Evolutionary conservation across 371 early-diverging fungal species (phyloP), one percentile per base, ranked within the genome.

Genomic region (Saksenaea oblongispora): DNA sequence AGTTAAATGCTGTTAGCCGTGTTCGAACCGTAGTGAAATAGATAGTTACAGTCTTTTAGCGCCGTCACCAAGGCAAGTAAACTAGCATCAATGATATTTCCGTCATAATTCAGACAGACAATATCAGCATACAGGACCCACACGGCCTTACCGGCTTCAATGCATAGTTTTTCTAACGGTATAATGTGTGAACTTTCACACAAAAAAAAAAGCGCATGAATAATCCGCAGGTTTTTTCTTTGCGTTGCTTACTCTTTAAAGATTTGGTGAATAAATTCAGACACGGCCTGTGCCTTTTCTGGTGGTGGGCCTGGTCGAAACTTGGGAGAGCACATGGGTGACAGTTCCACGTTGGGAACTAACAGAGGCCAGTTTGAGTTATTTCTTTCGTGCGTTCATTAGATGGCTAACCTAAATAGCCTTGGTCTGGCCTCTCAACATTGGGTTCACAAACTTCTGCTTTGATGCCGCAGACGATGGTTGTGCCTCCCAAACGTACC

Each of bases 111-210:
- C 31, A 98, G 66, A 63, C 95, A 96, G 14, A 93, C 89, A 28
- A 96, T 87, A 74, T 98, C 98, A 3, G 91, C 90, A 65, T 93
- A 91, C 22, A 98, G 74, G 36, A 89, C 86, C 97, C 97, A 98
- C 11, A 85, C 94, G 1, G 94, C 96, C 59, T 88, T 85, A 36
- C 92, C 93, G 15, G 78, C 70, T 61, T 87, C 91, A 63, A 98
- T 95, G 72, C 95, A 93, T 55, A 98, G 83, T 13, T 82, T 73
- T 34, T 82, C 76, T 18, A 93, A 74, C 67, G 92, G 87, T 42
- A 97, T 58, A 17, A 95, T 70, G 14, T 84, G 67, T 35, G 80
- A 71, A 56, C 87, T 88, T 37, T 18, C 15, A 44, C 47, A 44
- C 47, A 44, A 18, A 8, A n/a, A 44, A 26, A 5, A 26, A 18